These are phyloP conservation scores for Chamaecyparis obtusa DNA, from an alignment of 75 land plant species.

Conservation along the genomic window DNA sequence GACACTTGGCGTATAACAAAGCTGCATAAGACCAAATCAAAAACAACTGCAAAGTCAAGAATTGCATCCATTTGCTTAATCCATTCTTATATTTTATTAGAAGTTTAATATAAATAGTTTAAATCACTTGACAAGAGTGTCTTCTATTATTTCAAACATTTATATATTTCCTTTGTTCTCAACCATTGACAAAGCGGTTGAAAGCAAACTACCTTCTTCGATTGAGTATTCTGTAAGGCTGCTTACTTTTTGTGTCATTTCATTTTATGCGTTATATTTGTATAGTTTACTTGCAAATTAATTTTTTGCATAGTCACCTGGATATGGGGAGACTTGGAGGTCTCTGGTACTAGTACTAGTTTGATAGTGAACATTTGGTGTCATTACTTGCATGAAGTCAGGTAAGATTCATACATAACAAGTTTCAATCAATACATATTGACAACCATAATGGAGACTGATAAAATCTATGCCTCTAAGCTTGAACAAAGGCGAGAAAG, in stretches of 20 bases:
- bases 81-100: slow-evolving; percentile 1
- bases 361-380: too few species aligned
- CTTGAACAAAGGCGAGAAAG: too few species aligned
- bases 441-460: too few species aligned
- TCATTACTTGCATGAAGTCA: too few species aligned
- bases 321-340: too few species aligned
- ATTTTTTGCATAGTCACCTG: too few species aligned
- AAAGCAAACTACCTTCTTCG: background rate
- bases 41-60: background rate
- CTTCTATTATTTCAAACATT: background rate
- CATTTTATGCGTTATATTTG: background rate
- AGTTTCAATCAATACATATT: too few species aligned
- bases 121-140: background rate
- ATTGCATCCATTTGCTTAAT: background rate
- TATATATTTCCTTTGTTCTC: background rate
- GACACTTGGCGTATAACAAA: slow-evolving; percentile 83
- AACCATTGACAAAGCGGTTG: background rate
- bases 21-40: slow-evolving; percentile 33
- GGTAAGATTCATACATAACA: too few species aligned
- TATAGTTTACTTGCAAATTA: background rate
- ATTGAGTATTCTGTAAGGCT: background rate
- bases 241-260: background rate
- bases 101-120: background rate
- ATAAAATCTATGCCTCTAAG: too few species aligned
- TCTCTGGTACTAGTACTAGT: too few species aligned